phyloP scores from a whole-genome alignment of 2,329 filamentous ascomycete species.

The Exophiala mesophila region DNA sequence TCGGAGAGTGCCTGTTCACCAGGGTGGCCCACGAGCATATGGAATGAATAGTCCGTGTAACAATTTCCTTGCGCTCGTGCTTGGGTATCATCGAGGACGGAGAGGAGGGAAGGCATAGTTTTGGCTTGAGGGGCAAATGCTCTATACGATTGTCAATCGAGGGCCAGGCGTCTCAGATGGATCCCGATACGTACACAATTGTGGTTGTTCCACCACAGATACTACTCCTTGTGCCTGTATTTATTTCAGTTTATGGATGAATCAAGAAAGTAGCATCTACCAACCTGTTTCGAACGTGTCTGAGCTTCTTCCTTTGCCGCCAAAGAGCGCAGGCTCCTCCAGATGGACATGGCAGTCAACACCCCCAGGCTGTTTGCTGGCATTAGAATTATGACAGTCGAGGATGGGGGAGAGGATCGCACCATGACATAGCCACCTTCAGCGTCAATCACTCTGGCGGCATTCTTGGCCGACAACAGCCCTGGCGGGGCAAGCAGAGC shows the following conservation, averaged over 20 bases:
- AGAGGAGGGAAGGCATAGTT: constrained; percentile 41
- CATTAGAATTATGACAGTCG: too few species aligned
- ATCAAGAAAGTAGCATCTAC: too few species aligned
- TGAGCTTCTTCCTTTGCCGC: constrained; percentile 39
- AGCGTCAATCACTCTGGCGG: constrained; percentile 38
- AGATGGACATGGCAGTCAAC: constrained; percentile 47
- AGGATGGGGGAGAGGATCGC: constrained; percentile 3
- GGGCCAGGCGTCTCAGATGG: too few species aligned
- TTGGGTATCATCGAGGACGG: constrained; percentile 41
- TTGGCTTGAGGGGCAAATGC: constrained; percentile 46
- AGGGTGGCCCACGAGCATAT: constrained; percentile 49
- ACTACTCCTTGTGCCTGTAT: constrained; percentile 40
- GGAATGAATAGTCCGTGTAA: constrained; percentile 50
- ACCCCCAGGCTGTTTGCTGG: constrained; percentile 42
- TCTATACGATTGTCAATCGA: too few species aligned
- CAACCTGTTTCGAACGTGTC: constrained; percentile 41
- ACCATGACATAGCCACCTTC: constrained; percentile 41
- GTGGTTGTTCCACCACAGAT: constrained; percentile 48
- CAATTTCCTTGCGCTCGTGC: constrained; percentile 40
- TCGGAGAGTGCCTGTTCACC: constrained; percentile 41
- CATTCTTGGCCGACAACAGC: constrained; percentile 28
- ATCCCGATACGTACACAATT: constrained; percentile 36
- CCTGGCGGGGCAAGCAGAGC: constrained; percentile 37
- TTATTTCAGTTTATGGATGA: not conserved
- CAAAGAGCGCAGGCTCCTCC: constrained; percentile 43